Percentiles rank a stretch among this genome's conserved stretches.
These are phyloP conservation scores for Ramalina intermedia DNA, from an alignment of 495 filamentous ascomycete species.

Conservation along the genomic window DNA sequence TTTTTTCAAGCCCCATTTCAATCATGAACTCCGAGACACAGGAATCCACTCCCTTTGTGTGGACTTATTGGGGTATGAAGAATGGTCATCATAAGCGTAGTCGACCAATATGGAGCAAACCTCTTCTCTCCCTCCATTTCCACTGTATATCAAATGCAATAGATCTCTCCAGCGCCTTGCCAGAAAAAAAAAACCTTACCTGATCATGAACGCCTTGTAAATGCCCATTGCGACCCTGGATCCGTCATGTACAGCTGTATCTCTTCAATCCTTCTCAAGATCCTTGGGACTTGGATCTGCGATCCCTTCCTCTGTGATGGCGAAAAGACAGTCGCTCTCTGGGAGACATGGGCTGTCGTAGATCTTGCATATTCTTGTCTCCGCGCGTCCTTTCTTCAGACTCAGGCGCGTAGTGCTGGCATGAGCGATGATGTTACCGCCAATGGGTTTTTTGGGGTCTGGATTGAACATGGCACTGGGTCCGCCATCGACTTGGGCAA, in stretches of 20 bases:
- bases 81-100: too few species aligned
- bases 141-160: too few species aligned
- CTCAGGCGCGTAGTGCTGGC: slow-evolving; percentile 83
- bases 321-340: slow-evolving; percentile 91
- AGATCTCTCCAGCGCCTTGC: too few species aligned
- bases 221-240: too few species aligned
- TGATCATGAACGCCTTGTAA: too few species aligned
- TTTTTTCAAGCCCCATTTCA: neutral
- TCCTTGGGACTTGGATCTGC: slow-evolving; percentile 93
- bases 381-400: slow-evolving; percentile 85
- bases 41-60: neutral
- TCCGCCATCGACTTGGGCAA: slow-evolving; percentile 93
- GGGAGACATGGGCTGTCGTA: slow-evolving; percentile 96
- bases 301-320: slow-evolving; percentile 93
- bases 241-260: too few species aligned
- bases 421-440: slow-evolving; percentile 96
- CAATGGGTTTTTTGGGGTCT: slow-evolving; percentile 97
- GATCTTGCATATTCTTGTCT: slow-evolving; percentile 96
- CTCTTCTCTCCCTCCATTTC: too few species aligned
- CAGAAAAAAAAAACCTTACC: too few species aligned
- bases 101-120: too few species aligned
- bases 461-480: slow-evolving; percentile 97
- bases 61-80: too few species aligned
- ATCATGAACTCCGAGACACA: neutral
- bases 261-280: slow-evolving; percentile 54